phyloP scores from a whole-genome alignment of 1,284 basidiomycete genomes.

The Rhodofomes roseus region DNA sequence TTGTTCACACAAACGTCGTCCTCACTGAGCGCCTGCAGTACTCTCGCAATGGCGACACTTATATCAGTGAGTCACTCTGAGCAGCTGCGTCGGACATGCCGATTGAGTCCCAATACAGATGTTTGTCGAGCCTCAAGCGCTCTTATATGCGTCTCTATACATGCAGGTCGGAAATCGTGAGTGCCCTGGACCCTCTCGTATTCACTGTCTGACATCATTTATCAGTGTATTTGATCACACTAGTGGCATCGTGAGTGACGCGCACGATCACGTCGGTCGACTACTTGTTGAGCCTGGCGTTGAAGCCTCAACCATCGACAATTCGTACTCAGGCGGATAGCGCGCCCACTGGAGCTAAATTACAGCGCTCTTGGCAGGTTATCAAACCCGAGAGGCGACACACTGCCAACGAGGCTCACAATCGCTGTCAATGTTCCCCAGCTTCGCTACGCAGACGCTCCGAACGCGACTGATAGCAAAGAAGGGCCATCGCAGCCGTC shows the following conservation, averaged over 20 bases:
- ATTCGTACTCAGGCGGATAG: neutral
- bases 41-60: neutral
- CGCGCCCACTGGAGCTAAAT: neutral
- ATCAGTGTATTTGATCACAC: neutral
- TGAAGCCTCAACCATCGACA: neutral
- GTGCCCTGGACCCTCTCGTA: neutral
- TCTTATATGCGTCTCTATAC: neutral
- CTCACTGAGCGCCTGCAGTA: neutral
- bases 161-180: neutral
- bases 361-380: neutral
- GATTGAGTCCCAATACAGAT: neutral
- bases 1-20: too few relatives aligned
- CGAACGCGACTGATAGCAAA: neutral
- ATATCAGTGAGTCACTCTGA: neutral
- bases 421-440: neutral
- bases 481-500: neutral
- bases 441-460: neutral
- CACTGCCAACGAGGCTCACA: neutral
- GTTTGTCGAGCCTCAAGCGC: neutral
- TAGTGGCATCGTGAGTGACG: neutral
- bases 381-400: neutral
- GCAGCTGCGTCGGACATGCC: neutral
- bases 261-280: too few relatives aligned
- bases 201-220: neutral
- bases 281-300: neutral